Conservation (phyloP, 2,329 filamentous ascomycete species). For the Penicillium sp. region DNA sequence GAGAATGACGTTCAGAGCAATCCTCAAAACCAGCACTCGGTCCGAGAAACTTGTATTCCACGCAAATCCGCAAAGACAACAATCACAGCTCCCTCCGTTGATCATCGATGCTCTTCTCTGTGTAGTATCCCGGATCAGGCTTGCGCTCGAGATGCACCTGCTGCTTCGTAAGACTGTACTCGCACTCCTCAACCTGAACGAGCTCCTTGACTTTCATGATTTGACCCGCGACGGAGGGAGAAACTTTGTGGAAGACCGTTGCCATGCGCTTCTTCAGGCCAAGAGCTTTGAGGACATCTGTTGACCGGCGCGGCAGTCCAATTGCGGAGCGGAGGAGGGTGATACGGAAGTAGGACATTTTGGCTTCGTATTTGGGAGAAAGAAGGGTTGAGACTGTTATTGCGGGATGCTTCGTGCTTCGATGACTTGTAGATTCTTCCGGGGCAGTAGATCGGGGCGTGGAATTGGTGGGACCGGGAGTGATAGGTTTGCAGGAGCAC, state of each 20-base stretch:
- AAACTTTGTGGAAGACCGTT: slow-evolving; percentile 85
- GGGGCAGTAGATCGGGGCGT: neutral
- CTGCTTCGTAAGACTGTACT: slow-evolving; percentile 57
- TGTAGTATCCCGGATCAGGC: slow-evolving; percentile 74
- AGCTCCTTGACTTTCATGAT: slow-evolving; percentile 94
- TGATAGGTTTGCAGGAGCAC: neutral
- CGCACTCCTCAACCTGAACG: slow-evolving; percentile 76
- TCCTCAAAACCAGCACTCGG: neutral
- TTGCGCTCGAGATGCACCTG: slow-evolving; percentile 68
- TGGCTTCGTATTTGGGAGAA: slow-evolving; percentile 7
- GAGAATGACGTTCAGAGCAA: neutral
- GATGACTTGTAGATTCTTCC: neutral
- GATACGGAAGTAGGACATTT: slow-evolving; percentile 82
- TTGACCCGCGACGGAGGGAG: slow-evolving; percentile 76
- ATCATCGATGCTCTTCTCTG: slow-evolving; percentile 55
- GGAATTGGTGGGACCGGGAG: neutral
- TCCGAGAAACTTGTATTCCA: neutral
- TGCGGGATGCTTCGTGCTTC: slow-evolving; percentile 2
- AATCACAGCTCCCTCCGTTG: slow-evolving; percentile 24
- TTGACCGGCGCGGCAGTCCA: slow-evolving; percentile 74
- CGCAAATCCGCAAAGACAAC: neutral
- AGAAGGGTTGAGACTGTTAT: neutral
- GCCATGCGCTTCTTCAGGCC: slow-evolving; percentile 79
- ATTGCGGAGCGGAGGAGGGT: slow-evolving; percentile 87
- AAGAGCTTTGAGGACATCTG: slow-evolving; percentile 77